Evolutionary conservation across 2,329 filamentous ascomycete genomes (phyloP), one percentile per base, ranked within the genome.

Genomic region (Tympanopsis confertula): DNA sequence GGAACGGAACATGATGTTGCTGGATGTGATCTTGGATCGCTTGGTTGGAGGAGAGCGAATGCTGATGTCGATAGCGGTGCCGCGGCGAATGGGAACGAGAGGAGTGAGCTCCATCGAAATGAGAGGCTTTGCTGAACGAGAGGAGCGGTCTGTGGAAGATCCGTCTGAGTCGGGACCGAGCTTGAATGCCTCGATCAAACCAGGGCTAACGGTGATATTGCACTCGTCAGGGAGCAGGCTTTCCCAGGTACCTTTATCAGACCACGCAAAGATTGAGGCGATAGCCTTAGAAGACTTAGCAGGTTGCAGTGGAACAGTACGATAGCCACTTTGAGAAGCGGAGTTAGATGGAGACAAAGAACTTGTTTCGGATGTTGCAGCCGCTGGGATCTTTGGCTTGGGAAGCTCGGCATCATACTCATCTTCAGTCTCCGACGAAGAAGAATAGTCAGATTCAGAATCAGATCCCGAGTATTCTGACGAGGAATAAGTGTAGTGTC

Each of bases 1-100:
- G 32, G 74, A 80, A 22, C 78, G 71, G 60, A 82, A 74, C 77
- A 82, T 80, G 49, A 82, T 69, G 46, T 80, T 79, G 19, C 48
- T 46, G 10, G 10, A 33, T 20, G 68, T 74, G 41, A 69, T 79
- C 38, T 70, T 71, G 19, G 67, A 33, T 33, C 15, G 12, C 7
- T 33, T 49, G 2, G 70, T 77, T n/a, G 74, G 74, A 20, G 75
- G 76, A 1, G 78, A 82, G 33, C 77, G 72, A 40, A 83, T 76
- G 19, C 73, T 78, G 42, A 83, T 80, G 50, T 83, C 78, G 33
- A 82, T 67, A 10, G 76, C 78, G 20, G 78, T 82, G 29, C 77
- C 77, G 39, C 77, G 69, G 41, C 77, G 71, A 38, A 82, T 68
- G 20, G 74, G 75, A 2, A 82, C 78, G 26, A 81, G 61, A 4